phyloP scores from a whole-genome alignment of 1,284 basidiomycete species.

The Malassezia japonica region DNA sequence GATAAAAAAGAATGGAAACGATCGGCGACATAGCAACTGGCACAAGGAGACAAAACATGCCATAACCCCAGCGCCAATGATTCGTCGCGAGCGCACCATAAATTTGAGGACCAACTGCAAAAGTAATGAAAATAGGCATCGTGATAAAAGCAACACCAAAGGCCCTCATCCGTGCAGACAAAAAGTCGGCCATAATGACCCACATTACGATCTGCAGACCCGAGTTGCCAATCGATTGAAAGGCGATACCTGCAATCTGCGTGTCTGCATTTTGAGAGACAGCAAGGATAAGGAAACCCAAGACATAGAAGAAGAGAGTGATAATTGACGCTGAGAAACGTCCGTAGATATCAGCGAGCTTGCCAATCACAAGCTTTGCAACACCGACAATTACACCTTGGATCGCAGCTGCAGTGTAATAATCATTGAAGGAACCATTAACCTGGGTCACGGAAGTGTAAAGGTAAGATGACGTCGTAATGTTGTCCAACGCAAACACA shows the following conservation, averaged over 20 bases:
- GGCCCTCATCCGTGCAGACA: conserved; percentile 39
- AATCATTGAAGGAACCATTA: too few species aligned
- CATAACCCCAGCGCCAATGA: conserved; percentile 42
- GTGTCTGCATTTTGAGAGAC: conserved; percentile 23
- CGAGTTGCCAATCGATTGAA: conserved; percentile 43
- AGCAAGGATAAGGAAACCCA: conserved; percentile 43
- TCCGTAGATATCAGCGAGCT: conserved; percentile 46
- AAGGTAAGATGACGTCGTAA: background rate
- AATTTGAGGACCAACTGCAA: conserved; percentile 26
- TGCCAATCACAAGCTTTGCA: conserved; percentile 43
- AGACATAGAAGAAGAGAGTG: conserved; percentile 34
- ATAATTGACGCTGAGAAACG: conserved; percentile 34
- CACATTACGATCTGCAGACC: conserved; percentile 46
- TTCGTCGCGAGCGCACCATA: background rate
- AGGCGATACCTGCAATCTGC: conserved; percentile 30
- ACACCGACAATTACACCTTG: conserved; percentile 45
- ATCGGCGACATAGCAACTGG: conserved; percentile 37
- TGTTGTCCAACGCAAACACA: conserved; percentile 12
- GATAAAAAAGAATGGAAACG: conserved; percentile 31
- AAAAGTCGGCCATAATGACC: conserved; percentile 43
- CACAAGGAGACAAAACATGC: conserved; percentile 43
- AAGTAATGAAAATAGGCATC: conserved; percentile 42
- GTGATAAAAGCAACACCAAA: conserved; percentile 37
- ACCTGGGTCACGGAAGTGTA: too few species aligned
- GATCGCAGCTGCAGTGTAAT: conserved; percentile 2